These are phyloP conservation scores for Colletotrichum orchidophilum DNA, from an alignment of 2,329 filamentous ascomycete genomes.

Conservation along the genomic window DNA sequence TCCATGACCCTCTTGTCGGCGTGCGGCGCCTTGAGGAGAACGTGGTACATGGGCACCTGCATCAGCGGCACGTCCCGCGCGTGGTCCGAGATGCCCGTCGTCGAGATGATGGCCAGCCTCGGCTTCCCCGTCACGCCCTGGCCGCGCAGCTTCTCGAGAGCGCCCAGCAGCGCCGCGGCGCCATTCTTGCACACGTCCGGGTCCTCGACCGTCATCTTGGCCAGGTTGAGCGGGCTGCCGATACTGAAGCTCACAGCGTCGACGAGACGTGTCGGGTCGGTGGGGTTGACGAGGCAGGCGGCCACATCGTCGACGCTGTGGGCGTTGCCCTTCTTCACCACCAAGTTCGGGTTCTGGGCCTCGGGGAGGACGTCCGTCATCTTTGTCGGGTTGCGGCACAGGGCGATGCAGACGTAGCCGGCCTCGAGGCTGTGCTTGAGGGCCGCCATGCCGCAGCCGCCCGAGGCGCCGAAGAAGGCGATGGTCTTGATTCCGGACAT, in stretches of 20 bases:
- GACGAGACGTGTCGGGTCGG: conserved; percentile 42
- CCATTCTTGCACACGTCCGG: conserved; percentile 52
- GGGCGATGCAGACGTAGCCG: conserved; percentile 50
- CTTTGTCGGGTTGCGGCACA: conserved; percentile 53
- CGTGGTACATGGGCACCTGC: conserved; percentile 54
- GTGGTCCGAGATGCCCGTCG: conserved; percentile 49
- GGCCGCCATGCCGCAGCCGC: conserved; percentile 49
- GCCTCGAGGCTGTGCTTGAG: conserved; percentile 48
- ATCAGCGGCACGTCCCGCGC: conserved; percentile 54
- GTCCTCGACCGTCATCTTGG: conserved; percentile 45
- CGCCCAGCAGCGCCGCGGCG: conserved; percentile 45
- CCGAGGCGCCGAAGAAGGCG: conserved; percentile 54
- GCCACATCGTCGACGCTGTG: conserved; percentile 45
- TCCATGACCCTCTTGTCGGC: conserved; percentile 61
- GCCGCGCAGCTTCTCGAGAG: conserved; percentile 40
- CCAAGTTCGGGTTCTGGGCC: conserved; percentile 43
- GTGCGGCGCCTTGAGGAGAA: conserved; percentile 52
- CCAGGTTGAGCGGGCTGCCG: conserved; percentile 43
- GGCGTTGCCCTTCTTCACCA: conserved; percentile 50
- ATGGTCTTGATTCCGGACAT: conserved; percentile 38
- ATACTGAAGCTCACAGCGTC: conserved; percentile 52
- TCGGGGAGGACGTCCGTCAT: conserved; percentile 44
- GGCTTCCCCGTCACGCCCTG: conserved; percentile 40
- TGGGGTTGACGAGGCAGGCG: conserved; percentile 42
- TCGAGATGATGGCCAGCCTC: conserved; percentile 46